Evolutionary conservation across 2,329 filamentous ascomycete species (phyloP).

Genomic region (Fusarium marasasianum): DNA sequence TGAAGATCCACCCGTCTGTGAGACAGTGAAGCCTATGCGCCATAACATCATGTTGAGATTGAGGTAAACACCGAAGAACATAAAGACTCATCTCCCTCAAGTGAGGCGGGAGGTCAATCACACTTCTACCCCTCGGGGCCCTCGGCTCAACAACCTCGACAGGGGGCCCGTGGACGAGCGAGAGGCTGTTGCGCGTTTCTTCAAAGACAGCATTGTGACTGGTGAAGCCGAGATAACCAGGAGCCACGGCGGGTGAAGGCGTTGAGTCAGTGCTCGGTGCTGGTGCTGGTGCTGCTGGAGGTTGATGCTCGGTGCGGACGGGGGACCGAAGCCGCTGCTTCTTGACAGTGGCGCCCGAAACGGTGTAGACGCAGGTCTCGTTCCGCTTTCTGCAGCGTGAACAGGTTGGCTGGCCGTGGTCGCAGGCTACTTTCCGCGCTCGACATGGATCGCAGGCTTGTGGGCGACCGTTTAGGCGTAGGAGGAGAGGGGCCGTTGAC

Average conservation of each 20-base stretch:
- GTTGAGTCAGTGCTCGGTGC: slow-evolving; percentile 10
- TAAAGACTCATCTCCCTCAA: slow-evolving; percentile 50
- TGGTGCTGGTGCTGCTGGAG: background rate
- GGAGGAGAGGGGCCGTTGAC: slow-evolving; percentile 30
- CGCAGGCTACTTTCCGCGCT: slow-evolving; percentile 55
- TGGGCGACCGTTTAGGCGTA: slow-evolving; percentile 43
- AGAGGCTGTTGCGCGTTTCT: slow-evolving; percentile 53
- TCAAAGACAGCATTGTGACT: slow-evolving; percentile 55
- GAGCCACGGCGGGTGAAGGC: slow-evolving; percentile 27
- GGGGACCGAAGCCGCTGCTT: slow-evolving; percentile 21
- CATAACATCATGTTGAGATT: slow-evolving; percentile 26
- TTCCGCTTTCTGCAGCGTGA: slow-evolving; percentile 51
- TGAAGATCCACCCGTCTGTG: slow-evolving; percentile 47
- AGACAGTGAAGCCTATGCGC: slow-evolving; percentile 34
- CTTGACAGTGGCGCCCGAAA: slow-evolving; percentile 30
- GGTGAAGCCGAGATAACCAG: slow-evolving; percentile 57
- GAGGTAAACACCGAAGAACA: slow-evolving; percentile 51
- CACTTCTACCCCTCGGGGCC: background rate
- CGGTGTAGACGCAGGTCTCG: slow-evolving; percentile 51
- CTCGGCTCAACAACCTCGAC: slow-evolving; percentile 13
- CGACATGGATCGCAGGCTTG: slow-evolving; percentile 51
- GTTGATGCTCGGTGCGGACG: background rate
- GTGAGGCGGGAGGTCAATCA: slow-evolving; percentile 37
- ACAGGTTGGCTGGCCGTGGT: slow-evolving; percentile 53
- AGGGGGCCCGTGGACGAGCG: slow-evolving; percentile 43